Evolutionary conservation across 2,329 filamentous ascomycete species (phyloP), one percentile per base, ranked within the genome.

Genomic region (Xylaria polymorpha): DNA sequence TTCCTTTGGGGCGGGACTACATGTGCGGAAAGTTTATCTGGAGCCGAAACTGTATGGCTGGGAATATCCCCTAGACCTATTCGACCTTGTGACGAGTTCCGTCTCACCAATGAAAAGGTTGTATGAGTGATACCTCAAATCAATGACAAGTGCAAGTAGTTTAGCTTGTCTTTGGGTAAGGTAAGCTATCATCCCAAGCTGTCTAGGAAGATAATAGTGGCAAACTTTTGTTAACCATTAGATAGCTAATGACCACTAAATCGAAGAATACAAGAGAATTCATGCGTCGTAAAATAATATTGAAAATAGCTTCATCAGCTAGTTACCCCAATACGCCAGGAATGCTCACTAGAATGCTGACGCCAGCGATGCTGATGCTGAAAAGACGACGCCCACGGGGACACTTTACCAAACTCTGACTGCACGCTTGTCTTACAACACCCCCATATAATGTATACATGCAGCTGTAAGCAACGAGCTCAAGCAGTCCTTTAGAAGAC

Each of bases 401-500:
- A 41, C 53, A 41, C 35, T 57, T 57, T 57, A 57, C 25, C 20
- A 55, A n/a, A 55, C 25, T 20, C 51, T 4, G 18, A 3, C 32
- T 41, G 20, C 10, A 39, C 20, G 2, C 53, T 41, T 15, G 25
- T 41, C 20, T 35, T 25, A 20, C 39, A 51, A 50, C 6, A 20
- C 25, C 22, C 51, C 20, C 18, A 39, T 64, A 29, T 53, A 53
- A 61, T 50, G 10, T 41, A 61, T 48, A 57, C 44, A 62, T 7
- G 39, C 37, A 61, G 32, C 62, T 53, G 58, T 58, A 58, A 65
- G 67, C 58, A 60, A 67, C 64, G 72, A 75, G 74, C 75, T 74
- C 72, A 67, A 74, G 50, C 43, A 65, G 56, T 25, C 32, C 51
- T 25, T 43, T 25, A 18, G 25, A 51, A 60, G 53, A 70, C 68